phyloP scores from a whole-genome alignment of 2,329 filamentous ascomycete species.

The Corniculantispora saksenae region DNA sequence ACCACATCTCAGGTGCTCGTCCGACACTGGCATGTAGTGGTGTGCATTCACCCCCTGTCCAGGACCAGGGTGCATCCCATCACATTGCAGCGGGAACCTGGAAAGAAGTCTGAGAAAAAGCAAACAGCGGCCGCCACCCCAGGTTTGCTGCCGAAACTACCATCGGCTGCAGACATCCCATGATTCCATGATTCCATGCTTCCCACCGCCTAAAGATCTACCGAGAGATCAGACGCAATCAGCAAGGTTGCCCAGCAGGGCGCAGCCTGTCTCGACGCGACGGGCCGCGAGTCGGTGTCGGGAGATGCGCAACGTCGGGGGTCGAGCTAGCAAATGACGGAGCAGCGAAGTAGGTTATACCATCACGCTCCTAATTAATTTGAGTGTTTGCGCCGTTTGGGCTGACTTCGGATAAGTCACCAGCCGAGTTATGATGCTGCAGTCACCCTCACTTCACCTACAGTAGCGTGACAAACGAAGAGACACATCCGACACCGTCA shows the following conservation, averaged over 20 bases:
- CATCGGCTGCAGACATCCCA: background rate
- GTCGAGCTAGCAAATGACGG: background rate
- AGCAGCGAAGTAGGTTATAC: background rate
- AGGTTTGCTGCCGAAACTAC: background rate
- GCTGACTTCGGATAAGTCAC: background rate
- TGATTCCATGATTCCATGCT: background rate
- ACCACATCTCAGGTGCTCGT: background rate
- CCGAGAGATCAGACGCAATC: slow-evolving; percentile 6
- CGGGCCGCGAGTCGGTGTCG: background rate
- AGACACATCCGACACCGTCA: background rate
- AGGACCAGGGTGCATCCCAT: background rate
- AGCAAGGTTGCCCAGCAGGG: background rate
- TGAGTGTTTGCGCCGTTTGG: background rate
- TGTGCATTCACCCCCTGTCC: background rate
- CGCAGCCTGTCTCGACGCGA: background rate
- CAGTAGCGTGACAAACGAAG: background rate
- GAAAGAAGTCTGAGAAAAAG: background rate
- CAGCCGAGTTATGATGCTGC: background rate
- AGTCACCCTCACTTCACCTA: background rate
- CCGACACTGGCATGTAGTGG: background rate
- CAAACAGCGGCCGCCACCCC: background rate
- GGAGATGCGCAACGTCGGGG: background rate
- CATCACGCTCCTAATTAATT: background rate
- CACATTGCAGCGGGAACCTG: background rate
- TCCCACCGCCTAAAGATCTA: background rate